These are phyloP conservation scores for Aspergillus fumigatus DNA, from an alignment of 2,329 filamentous ascomycete species.

Conservation along the genomic window DNA sequence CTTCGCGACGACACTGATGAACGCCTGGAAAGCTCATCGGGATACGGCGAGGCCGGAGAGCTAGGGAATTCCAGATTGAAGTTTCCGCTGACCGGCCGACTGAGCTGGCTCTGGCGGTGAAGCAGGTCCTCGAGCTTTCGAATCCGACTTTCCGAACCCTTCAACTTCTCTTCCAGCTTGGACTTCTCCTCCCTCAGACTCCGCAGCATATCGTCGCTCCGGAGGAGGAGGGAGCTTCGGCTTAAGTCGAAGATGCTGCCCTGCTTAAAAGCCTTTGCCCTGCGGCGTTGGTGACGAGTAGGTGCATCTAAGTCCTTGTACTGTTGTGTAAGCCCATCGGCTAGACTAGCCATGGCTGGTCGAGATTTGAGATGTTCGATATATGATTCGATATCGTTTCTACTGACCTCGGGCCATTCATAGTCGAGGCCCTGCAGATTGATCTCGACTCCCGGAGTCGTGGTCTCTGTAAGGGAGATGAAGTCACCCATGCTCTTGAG, in stretches of 20 bases:
- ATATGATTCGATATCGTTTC: slow-evolving; percentile 73
- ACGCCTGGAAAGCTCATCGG: slow-evolving; percentile 47
- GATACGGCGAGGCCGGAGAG: slow-evolving; percentile 39
- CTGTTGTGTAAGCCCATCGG: slow-evolving; percentile 69
- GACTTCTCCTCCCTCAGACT: slow-evolving; percentile 79
- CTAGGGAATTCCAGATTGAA: slow-evolving; percentile 41
- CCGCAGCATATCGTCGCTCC: slow-evolving; percentile 76
- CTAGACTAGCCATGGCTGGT: slow-evolving; percentile 60
- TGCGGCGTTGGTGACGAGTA: slow-evolving; percentile 79
- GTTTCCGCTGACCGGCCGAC: slow-evolving; percentile 50
- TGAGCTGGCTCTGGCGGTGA: slow-evolving; percentile 68
- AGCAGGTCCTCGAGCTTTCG: slow-evolving; percentile 87
- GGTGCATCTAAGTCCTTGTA: slow-evolving; percentile 75
- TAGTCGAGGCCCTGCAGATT: slow-evolving; percentile 76
- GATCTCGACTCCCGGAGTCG: slow-evolving; percentile 74
- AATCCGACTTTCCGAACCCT: slow-evolving; percentile 82
- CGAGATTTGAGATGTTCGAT: slow-evolving; percentile 61
- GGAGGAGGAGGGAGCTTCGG: slow-evolving; percentile 77
- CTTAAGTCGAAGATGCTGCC: slow-evolving; percentile 92
- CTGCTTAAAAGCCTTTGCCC: slow-evolving; percentile 91
- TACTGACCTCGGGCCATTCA: slow-evolving; percentile 71
- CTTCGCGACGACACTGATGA: slow-evolving; percentile 59
- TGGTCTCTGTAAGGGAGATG: slow-evolving; percentile 61
- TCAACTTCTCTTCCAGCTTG: slow-evolving; percentile 68
- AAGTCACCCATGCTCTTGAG: slow-evolving; percentile 75